These are phyloP conservation scores for Gentiana macrophylla DNA, from an alignment of 257 asterid genomes.

Conservation along the genomic window DNA sequence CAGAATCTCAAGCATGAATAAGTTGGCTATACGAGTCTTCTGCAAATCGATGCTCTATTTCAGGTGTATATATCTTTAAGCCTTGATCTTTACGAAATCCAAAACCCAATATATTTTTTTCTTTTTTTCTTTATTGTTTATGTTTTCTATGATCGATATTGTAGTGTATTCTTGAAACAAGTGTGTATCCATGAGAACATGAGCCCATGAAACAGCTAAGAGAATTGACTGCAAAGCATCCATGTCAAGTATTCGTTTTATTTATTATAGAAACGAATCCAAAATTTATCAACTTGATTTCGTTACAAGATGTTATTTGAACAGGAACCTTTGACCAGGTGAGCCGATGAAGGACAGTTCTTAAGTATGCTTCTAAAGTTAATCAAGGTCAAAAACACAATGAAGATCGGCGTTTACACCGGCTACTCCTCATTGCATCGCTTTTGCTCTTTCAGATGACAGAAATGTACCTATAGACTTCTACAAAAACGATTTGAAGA, in stretches of 20 bases:
- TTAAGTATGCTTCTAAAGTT: conserved; percentile 25
- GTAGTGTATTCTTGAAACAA: conserved; percentile 82
- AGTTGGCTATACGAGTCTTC: conserved; percentile 22
- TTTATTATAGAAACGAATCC: no score
- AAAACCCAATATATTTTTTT: not conserved
- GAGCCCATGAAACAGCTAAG: conserved; percentile 87
- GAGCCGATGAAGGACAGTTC: conserved; percentile 28
- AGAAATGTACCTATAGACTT: conserved; percentile 15
- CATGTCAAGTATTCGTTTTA: conserved; percentile 35
- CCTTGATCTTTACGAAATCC: no score
- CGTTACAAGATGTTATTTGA: not conserved
- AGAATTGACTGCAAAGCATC: conserved; percentile 84
- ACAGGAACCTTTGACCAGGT: conserved; percentile 25
- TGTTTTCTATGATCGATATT: not conserved
- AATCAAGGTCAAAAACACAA: conserved; percentile 24
- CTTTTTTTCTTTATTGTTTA: not conserved
- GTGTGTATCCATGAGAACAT: conserved; percentile 84
- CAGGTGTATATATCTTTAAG: conserved; percentile 8
- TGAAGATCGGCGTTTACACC: conserved; percentile 32
- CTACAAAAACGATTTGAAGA: no score
- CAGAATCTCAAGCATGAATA: no score
- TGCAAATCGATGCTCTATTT: conserved; percentile 27
- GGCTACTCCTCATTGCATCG: conserved; percentile 24
- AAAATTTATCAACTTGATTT: no score
- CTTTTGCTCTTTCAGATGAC: conserved; percentile 22